Conservation (phyloP, 192 early-diverging fungal species). For the Coemansia asiatica region DNA sequence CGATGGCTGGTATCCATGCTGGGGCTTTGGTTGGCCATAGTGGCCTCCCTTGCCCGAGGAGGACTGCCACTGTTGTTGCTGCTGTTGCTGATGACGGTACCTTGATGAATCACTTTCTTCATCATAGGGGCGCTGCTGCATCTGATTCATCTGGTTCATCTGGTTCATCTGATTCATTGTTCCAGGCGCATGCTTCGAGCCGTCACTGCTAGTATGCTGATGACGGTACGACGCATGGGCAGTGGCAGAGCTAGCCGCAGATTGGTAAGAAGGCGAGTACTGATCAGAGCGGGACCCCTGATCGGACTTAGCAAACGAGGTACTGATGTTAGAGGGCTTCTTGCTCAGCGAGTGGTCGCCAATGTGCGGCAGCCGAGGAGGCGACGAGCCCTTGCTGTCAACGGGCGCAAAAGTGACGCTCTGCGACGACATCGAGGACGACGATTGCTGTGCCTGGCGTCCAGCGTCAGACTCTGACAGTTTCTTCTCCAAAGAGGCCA, state of each 20-base stretch:
- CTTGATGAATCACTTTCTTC: constrained; percentile 47
- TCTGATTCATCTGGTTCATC: constrained; percentile 31
- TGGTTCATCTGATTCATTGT: constrained; percentile 27
- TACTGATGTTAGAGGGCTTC: constrained; percentile 39
- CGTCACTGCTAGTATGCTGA: constrained; percentile 50
- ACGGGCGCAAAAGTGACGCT: constrained; percentile 13
- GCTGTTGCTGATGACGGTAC: constrained; percentile 46
- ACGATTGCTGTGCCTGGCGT: constrained; percentile 22
- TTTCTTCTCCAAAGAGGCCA: constrained; percentile 36
- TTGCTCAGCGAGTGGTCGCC: constrained; percentile 37
- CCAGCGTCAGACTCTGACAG: constrained; percentile 37
- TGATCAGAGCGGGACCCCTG: constrained; percentile 26
- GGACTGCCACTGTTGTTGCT: constrained; percentile 43
- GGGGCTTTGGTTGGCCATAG: constrained; percentile 32
- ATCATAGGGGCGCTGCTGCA: constrained; percentile 42
- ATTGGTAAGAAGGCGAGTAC: constrained; percentile 42
- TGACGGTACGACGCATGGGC: constrained; percentile 51
- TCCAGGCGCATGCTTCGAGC: constrained; percentile 12
- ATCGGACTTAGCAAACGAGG: constrained; percentile 23
- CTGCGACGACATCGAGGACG: constrained; percentile 17
- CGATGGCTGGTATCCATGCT: constrained; percentile 27
- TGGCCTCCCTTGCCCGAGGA: constrained; percentile 36
- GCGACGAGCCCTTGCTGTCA: constrained; percentile 30
- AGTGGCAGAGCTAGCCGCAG: constrained; percentile 7
- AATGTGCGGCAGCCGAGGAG: constrained; percentile 50